A percentile compares a stretch with the other conserved stretches of the same genome.
Conservation (phyloP, 139 green algal genomes). For the Coelastrella sp. region DNA sequence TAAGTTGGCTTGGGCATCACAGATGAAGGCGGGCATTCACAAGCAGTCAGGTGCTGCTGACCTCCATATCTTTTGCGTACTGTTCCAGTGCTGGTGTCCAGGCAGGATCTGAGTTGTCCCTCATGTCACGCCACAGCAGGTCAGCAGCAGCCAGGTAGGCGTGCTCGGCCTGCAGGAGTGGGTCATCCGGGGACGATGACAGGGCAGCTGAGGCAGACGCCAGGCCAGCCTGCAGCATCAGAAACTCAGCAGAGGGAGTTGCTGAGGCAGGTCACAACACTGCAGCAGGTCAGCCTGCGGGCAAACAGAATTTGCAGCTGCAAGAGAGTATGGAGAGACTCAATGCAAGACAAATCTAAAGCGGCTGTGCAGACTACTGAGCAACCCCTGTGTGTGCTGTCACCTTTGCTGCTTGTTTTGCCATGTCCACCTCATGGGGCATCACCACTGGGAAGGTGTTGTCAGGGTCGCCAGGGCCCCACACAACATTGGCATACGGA, state of each 20-base stretch:
- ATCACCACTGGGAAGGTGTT: not conserved
- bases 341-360: no score
- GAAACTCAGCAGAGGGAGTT: not conserved
- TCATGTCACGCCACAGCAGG: not conserved
- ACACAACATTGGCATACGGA: slow-evolving; percentile 36
- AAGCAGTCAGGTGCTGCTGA: not conserved
- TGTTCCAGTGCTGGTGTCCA: not conserved
- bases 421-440: not conserved
- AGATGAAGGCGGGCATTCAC: not conserved
- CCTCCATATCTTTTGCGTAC: slow-evolving; percentile 29
- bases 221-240: slow-evolving; percentile 15
- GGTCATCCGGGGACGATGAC: not conserved
- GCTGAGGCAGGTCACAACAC: no score
- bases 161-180: not conserved
- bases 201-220: not conserved
- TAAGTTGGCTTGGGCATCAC: not conserved
- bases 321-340: no score
- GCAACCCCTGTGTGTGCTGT: not conserved
- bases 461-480: not conserved
- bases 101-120: not conserved
- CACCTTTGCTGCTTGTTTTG: slow-evolving; percentile 17
- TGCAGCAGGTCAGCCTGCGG: no score
- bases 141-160: slow-evolving; percentile 4
- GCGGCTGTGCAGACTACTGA: no score
- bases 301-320: no score